A percentile compares a stretch with the other conserved stretches of the same genome.
Evolutionary conservation across 306 rosid species (phyloP).

Genomic region (Castanea sativa): DNA sequence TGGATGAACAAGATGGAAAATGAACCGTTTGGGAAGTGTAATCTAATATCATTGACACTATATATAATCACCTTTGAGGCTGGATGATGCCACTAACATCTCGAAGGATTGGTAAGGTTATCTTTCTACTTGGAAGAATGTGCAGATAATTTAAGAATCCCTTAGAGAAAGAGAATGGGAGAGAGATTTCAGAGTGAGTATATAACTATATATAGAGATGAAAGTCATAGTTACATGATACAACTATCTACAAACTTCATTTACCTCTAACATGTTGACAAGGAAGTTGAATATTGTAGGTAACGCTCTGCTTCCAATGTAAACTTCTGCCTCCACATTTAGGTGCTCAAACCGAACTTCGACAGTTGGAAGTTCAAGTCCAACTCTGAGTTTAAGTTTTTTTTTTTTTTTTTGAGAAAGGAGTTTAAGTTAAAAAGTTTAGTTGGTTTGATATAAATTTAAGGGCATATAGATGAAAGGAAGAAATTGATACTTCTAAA

Average conservation of each 20-base stretch:
- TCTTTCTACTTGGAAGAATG: slow-evolving; percentile 37
- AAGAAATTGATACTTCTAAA: no score
- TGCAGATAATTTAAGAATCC: slow-evolving; percentile 28
- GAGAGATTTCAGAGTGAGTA: neutral
- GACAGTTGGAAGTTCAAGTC: slow-evolving; percentile 59
- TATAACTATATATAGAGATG: slow-evolving; percentile 4
- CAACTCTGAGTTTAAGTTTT: slow-evolving; percentile 42
- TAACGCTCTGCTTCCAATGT: slow-evolving; percentile 67
- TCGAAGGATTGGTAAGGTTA: slow-evolving; percentile 45
- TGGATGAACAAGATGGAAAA: neutral
- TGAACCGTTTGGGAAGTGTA: neutral
- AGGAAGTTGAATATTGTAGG: slow-evolving; percentile 52
- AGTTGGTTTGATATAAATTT: no score
- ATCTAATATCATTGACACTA: no score
- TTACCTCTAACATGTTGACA: slow-evolving; percentile 41
- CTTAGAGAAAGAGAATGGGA: slow-evolving; percentile 15
- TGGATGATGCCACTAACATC: slow-evolving; percentile 68
- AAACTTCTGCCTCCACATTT: slow-evolving; percentile 59
- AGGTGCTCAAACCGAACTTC: slow-evolving; percentile 74
- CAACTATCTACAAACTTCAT: neutral
- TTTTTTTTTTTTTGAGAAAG: neutral
- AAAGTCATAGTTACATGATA: neutral
- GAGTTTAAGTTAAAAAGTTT: no score
- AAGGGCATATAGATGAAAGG: no score
- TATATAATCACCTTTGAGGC: slow-evolving; percentile 47